Evolutionary conservation across 1,139 yeast species (phyloP), one percentile per base, ranked within the genome.

Genomic region (Suhomyces wounanorum): DNA sequence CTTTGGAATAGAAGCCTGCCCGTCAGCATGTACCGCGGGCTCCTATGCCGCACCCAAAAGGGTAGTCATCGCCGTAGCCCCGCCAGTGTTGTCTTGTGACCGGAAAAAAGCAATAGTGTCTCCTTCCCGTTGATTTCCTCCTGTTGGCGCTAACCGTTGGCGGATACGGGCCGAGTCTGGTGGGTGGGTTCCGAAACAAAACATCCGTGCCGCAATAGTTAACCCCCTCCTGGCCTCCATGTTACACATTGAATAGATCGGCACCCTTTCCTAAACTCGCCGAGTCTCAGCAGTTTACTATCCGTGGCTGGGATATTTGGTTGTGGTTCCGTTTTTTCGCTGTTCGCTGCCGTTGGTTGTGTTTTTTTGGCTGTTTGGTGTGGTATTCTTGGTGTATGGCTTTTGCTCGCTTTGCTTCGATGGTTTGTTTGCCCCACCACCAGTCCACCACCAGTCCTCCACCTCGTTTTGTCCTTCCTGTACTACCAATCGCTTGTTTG

Each of bases 1-100:
- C 18, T 14, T 33, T 14, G 9, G 14, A 3, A 33, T 14, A 17
- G 37, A 33, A 16, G 17, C 18, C 6, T 21, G 23, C 23, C 23
- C 37, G 3, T 8, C 11, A 8, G 18, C 21, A 3, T 10, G 17
- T 3, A 10, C 31, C 8, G 7, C 37, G 7, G 11, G 37, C 37
- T 33, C 37, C 2, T 14, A 33, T 18, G 14, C 33, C 26, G n/a
- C 8, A n/a, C 26, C 18, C 26, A 5, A 18, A 18, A 13, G 4
- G 41, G 41, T 3, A 38, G 16, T 38, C 6, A 38, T 38, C 28
- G 30, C 41, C 41, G 41, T 23, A 38, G 23, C 41, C 30, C 41
- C 30, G 30, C 41, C 6, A 6, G 16, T 30, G 11, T 23, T 38
- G 41, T 38, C 41, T 38, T 38, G 41, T 38, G 41, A 38, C 41